Conservation (phyloP, 495 filamentous ascomycete genomes). For the Penicillium fimorum region DNA sequence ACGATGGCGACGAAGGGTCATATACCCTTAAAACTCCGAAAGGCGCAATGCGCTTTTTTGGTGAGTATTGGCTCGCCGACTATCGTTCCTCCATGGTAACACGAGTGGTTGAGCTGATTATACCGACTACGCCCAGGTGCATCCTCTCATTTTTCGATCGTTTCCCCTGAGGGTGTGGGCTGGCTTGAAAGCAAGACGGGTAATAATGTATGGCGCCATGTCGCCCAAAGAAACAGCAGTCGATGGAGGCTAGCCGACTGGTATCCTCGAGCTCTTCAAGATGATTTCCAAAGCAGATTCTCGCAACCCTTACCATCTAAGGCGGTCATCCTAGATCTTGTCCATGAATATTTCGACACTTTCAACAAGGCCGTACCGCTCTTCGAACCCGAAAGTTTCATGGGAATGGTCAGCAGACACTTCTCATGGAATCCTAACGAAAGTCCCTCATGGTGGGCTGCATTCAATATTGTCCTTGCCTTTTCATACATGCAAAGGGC, state of each 20-base stretch:
- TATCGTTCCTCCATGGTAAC: slow-evolving; percentile 3
- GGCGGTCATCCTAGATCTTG: slow-evolving; percentile 9
- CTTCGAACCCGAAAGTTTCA: slow-evolving; percentile 8
- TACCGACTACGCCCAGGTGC: slow-evolving; percentile 9
- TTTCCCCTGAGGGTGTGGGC: slow-evolving; percentile 3
- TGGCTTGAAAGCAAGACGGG: neutral
- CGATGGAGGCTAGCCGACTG: slow-evolving; percentile 16
- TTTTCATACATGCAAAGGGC: slow-evolving; percentile 23
- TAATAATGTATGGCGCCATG: neutral
- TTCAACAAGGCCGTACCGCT: slow-evolving; percentile 20
- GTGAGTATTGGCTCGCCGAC: slow-evolving; percentile 5
- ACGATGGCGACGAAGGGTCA: slow-evolving; percentile 5
- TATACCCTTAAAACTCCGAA: slow-evolving; percentile 10
- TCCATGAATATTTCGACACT: slow-evolving; percentile 12
- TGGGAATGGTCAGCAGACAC: slow-evolving; percentile 14
- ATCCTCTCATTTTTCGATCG: slow-evolving; percentile 14
- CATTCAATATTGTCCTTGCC: slow-evolving; percentile 22
- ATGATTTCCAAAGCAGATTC: slow-evolving; percentile 10
- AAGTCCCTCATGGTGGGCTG: slow-evolving; percentile 23
- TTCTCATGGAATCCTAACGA: slow-evolving; percentile 24
- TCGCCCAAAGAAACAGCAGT: neutral
- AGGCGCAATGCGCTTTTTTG: slow-evolving; percentile 21
- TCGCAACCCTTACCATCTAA: slow-evolving; percentile 17
- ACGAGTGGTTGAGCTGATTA: neutral
- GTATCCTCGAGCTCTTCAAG: slow-evolving; percentile 17